These are phyloP conservation scores for Sclerotinia subarctica DNA, from an alignment of 2,329 filamentous ascomycete species.

Conservation along the genomic window DNA sequence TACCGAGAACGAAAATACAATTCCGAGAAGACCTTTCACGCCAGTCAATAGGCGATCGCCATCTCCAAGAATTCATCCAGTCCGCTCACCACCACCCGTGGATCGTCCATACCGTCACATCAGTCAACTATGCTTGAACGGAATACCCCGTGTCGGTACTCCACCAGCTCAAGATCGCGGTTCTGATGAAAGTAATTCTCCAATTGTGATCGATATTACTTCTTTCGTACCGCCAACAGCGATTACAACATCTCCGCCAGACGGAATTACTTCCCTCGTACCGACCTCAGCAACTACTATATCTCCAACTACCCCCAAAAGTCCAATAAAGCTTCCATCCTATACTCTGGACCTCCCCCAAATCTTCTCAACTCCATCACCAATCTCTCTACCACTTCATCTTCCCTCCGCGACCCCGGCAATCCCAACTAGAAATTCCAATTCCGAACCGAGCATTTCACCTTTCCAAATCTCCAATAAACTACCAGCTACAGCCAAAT, in stretches of 20 bases:
- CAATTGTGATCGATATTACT: not conserved
- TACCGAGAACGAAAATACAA: not conserved
- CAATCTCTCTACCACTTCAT: not conserved
- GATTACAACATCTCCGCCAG: not conserved
- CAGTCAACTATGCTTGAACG: not conserved
- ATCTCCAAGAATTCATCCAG: not conserved
- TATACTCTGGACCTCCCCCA: not conserved
- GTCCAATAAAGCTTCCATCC: not conserved
- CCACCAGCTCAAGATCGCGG: not conserved
- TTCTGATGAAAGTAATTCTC: not conserved
- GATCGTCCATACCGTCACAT: conserved; percentile 18
- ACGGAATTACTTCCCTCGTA: not conserved
- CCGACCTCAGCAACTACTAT: not conserved
- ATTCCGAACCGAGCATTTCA: not conserved
- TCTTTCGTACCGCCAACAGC: not conserved
- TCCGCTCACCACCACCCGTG: not conserved
- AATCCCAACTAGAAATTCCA: not conserved
- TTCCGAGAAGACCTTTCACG: not conserved
- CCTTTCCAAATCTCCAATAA: not conserved
- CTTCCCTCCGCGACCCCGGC: not conserved
- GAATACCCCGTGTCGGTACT: not conserved
- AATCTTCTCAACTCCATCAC: conserved; percentile 8
- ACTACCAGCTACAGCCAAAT: not conserved
- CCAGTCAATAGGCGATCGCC: not conserved
- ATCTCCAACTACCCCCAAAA: too few species aligned